Conservation (phyloP, 345 rosid species). For the Moricandia arvensis region DNA sequence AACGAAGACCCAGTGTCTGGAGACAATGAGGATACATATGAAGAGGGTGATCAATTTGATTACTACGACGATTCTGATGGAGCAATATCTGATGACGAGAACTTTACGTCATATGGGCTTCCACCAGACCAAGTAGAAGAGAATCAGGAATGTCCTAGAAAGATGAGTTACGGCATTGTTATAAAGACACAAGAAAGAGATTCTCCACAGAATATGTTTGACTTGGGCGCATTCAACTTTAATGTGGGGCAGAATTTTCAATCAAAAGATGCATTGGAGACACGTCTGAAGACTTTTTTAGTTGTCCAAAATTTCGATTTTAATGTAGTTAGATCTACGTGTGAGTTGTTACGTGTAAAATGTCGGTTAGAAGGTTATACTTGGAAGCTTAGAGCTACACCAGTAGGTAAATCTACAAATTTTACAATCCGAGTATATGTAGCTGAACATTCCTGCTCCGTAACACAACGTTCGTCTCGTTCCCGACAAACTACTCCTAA, state of each 20-base stretch:
- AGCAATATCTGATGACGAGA: neutral
- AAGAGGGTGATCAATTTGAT: neutral
- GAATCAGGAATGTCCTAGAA: neutral
- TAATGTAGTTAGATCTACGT: neutral
- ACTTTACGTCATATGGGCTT: neutral
- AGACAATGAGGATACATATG: neutral
- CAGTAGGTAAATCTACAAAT: neutral
- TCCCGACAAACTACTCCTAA: neutral
- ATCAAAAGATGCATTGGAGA: neutral
- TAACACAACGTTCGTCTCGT: neutral
- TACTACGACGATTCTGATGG: neutral
- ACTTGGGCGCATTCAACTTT: too few relatives aligned
- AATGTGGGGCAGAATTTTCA: too few relatives aligned
- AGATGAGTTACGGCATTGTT: too few relatives aligned
- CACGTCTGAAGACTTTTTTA: neutral
- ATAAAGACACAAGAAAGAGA: too few relatives aligned
- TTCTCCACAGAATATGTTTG: too few relatives aligned
- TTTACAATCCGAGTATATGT: neutral
- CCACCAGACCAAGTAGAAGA: neutral
- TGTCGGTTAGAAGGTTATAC: neutral
- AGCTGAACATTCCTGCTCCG: neutral
- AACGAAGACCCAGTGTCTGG: too few relatives aligned
- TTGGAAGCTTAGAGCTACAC: neutral
- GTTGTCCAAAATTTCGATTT: neutral
- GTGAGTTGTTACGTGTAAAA: too few relatives aligned